Evolutionary conservation across 192 early-diverging fungal genomes (phyloP).

Genomic region (Pilobolus umbonatus): DNA sequence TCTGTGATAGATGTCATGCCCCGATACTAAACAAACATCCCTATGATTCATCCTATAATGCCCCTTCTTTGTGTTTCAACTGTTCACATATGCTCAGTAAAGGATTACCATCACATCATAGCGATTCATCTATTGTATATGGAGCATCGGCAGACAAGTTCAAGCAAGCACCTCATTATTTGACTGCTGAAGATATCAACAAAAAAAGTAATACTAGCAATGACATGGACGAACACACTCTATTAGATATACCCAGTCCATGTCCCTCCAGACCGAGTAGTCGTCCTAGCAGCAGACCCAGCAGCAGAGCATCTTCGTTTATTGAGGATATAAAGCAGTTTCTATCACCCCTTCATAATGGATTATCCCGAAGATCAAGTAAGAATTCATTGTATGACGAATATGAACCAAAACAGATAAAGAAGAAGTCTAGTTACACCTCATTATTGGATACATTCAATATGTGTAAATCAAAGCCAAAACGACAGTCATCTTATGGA

Average conservation of each 20-base stretch:
- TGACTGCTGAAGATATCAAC: too few relatives aligned
- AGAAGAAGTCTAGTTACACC: neutral
- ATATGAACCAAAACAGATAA: neutral
- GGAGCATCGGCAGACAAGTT: too few relatives aligned
- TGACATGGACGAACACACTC: too few relatives aligned
- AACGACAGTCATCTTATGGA: neutral
- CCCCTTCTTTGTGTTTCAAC: too few relatives aligned
- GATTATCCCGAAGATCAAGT: constrained; percentile 1
- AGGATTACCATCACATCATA: too few relatives aligned
- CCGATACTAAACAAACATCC: too few relatives aligned
- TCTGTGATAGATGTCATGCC: too few relatives aligned
- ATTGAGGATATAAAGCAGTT: constrained; percentile 11
- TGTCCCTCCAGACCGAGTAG: neutral
- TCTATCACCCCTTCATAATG: neutral
- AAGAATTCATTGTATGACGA: neutral
- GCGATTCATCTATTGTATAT: too few relatives aligned
- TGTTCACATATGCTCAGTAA: too few relatives aligned
- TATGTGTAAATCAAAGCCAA: constrained; percentile 11
- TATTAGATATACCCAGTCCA: neutral
- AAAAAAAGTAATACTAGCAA: too few relatives aligned
- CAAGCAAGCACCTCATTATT: too few relatives aligned
- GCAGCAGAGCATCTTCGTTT: constrained; percentile 8
- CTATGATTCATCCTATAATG: too few relatives aligned
- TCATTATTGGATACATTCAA: constrained; percentile 6
- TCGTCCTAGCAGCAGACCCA: neutral